Conservation (phyloP, 768 basidiomycete species). For the Suillus clintonianus region DNA sequence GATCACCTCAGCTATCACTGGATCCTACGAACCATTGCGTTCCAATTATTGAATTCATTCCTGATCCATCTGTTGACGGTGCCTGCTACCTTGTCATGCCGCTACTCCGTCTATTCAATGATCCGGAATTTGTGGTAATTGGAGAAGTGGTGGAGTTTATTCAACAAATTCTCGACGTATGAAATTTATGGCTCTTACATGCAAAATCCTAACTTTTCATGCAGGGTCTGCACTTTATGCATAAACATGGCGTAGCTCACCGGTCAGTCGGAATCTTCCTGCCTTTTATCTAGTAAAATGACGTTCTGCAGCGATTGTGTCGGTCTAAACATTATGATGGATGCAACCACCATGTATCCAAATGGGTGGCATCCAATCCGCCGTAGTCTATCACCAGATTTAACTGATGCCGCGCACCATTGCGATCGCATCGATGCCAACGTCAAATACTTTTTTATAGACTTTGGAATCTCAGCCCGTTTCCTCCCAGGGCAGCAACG, state of each 20-base stretch:
- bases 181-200: not conserved
- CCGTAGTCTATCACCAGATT: constrained; percentile 13
- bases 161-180: constrained; percentile 26
- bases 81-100: constrained; percentile 31
- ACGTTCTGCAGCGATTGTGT: constrained; percentile 25
- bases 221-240: constrained; percentile 39
- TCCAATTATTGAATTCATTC: constrained; percentile 19
- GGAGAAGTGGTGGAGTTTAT: constrained; percentile 32
- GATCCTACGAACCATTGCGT: constrained; percentile 26
- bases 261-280: constrained; percentile 22
- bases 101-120: constrained; percentile 22
- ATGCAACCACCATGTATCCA: constrained; percentile 25
- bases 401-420: constrained; percentile 12
- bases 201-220: not conserved
- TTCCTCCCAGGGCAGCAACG: constrained; percentile 16
- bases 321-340: constrained; percentile 33
- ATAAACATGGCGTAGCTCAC: constrained; percentile 36
- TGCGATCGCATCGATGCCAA: constrained; percentile 28
- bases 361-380: constrained; percentile 27
- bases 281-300: constrained; percentile 6
- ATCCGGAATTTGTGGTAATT: constrained; percentile 20
- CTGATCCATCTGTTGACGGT: constrained; percentile 10
- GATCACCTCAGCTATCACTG: not conserved
- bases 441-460: constrained; percentile 35
- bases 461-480: constrained; percentile 35